Evolutionary conservation across 805 yeast species (phyloP).

Genomic region (Pichia paraexigua): DNA sequence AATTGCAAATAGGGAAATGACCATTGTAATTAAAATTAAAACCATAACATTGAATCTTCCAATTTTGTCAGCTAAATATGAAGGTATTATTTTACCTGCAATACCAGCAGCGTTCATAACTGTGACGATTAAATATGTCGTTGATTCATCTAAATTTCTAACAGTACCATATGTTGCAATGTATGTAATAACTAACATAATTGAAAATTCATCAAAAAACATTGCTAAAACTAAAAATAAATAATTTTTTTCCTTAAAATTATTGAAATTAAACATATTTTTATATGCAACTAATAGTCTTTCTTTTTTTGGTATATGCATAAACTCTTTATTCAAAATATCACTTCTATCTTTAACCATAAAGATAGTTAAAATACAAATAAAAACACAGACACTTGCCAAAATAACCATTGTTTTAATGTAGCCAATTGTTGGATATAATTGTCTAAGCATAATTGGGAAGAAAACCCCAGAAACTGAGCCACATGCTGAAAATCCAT

Average conservation of each 20-base stretch:
- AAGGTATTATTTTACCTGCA: slow-evolving; percentile 27
- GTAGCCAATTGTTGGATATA: slow-evolving; percentile 44
- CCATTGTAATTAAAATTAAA: slow-evolving; percentile 37
- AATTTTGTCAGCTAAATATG: slow-evolving; percentile 26
- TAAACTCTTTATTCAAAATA: slow-evolving; percentile 18
- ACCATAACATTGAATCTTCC: slow-evolving; percentile 50
- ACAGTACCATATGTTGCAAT: slow-evolving; percentile 46
- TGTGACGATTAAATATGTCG: slow-evolving; percentile 41
- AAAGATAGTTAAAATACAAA: slow-evolving; percentile 29
- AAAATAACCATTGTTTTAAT: slow-evolving; percentile 47
- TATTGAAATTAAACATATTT: slow-evolving; percentile 31
- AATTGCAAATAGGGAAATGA: slow-evolving; percentile 40
- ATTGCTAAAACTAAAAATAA: slow-evolving; percentile 34
- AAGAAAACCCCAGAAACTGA: slow-evolving; percentile 45
- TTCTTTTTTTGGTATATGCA: slow-evolving; percentile 13
- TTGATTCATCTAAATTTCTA: slow-evolving; percentile 36
- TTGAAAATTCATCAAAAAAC: slow-evolving; percentile 41
- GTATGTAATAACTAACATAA: slow-evolving; percentile 42
- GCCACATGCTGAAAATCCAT: slow-evolving; percentile 43
- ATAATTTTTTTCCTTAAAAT: slow-evolving; percentile 32
- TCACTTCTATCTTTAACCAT: slow-evolving; percentile 37
- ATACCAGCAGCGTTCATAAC: slow-evolving; percentile 41
- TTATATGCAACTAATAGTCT: slow-evolving; percentile 11
- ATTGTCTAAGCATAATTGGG: slow-evolving; percentile 43
- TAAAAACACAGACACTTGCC: slow-evolving; percentile 38